Evolutionary conservation across 345 rosid genomes (phyloP), one percentile per base, ranked within the genome.

Genomic region (Firmiana major): DNA sequence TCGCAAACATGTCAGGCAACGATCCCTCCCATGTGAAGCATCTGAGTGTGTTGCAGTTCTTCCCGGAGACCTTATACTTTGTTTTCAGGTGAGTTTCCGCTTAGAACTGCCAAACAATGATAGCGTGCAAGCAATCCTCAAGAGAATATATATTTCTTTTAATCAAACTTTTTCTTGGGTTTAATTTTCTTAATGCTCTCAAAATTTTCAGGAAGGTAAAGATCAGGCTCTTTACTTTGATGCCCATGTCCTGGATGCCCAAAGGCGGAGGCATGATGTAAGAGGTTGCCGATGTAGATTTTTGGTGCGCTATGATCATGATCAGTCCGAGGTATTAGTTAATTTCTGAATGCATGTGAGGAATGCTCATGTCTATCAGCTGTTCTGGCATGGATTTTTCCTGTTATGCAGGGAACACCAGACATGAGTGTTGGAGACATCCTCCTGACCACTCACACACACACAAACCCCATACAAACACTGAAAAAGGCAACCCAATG

Each of bases 251-350:
- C 96, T 97, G 45, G 97, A 94, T 74, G 97, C 99, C 6, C 98
- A 97, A 87, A 93, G 98, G 78, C 85, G 99, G 74, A 88, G 99
- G 71, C 99, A 97, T 80, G 99, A 97, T 83, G 92, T 89, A 7
- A 92, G 99, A 86, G 99, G 99, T 77, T 97, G 99, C 78, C 97
- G 97, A 13, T 97, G 99, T 88, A 87, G 99, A 79, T 94, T 94
- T 83, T 85, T 94, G 83, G 99, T 97, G 82, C 97, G 97, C 64
- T 97, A 97, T 78, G 93, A 89, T 85, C 99, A 97, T 70, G 98
- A 97, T 83, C 96, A 89, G 34, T 86, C 97, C 28, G 98, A 97
- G 99, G 99, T 94, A 84, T 51, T 79, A 70, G 15, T 73, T 57
- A 38, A 54, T 38, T 54, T 19, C 49, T 57, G 78, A 59, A 76